A percentile compares a stretch with the other conserved stretches of the same genome.
phyloP scores from a whole-genome alignment of 1,284 basidiomycete genomes.

The Ceratobasidium sp. region DNA sequence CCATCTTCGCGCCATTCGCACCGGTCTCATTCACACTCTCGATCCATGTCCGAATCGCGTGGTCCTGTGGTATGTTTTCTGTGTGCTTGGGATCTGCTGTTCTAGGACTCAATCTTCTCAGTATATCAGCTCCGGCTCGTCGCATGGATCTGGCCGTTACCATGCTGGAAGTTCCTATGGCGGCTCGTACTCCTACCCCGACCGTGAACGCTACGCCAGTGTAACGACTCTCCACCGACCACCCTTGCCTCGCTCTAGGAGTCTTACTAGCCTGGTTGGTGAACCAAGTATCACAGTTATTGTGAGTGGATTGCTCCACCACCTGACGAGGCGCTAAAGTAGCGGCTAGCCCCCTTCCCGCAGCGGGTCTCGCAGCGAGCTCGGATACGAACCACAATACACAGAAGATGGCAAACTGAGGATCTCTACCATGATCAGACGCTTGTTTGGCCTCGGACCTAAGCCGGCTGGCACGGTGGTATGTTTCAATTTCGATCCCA shows the following conservation, averaged over 20 bases:
- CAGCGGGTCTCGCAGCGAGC: slow-evolving; percentile 8
- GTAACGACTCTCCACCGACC: slow-evolving; percentile 33
- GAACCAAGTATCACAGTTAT: slow-evolving; percentile 35
- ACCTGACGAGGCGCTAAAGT: neutral
- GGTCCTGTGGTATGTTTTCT: slow-evolving; percentile 28
- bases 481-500: neutral
- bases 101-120: neutral
- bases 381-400: slow-evolving; percentile 33
- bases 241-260: slow-evolving; percentile 22
- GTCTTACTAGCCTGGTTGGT: slow-evolving; percentile 26
- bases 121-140: slow-evolving; percentile 38
- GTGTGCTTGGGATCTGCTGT: neutral
- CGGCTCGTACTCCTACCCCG: slow-evolving; percentile 33
- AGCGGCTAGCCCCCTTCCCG: slow-evolving; percentile 22
- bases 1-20: slow-evolving; percentile 14
- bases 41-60: slow-evolving; percentile 35
- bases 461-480: slow-evolving; percentile 14
- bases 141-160: slow-evolving; percentile 28
- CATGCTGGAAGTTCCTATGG: slow-evolving; percentile 34
- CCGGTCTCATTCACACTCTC: slow-evolving; percentile 31
- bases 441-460: slow-evolving; percentile 30
- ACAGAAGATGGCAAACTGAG: slow-evolving; percentile 30
- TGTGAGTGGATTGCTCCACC: slow-evolving; percentile 1
- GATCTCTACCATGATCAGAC: slow-evolving; percentile 20
- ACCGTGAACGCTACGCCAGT: slow-evolving; percentile 35